Evolutionary conservation across 2,329 filamentous ascomycete species (phyloP), one percentile per base, ranked within the genome.

Genomic region (Bipolaris cookei): DNA sequence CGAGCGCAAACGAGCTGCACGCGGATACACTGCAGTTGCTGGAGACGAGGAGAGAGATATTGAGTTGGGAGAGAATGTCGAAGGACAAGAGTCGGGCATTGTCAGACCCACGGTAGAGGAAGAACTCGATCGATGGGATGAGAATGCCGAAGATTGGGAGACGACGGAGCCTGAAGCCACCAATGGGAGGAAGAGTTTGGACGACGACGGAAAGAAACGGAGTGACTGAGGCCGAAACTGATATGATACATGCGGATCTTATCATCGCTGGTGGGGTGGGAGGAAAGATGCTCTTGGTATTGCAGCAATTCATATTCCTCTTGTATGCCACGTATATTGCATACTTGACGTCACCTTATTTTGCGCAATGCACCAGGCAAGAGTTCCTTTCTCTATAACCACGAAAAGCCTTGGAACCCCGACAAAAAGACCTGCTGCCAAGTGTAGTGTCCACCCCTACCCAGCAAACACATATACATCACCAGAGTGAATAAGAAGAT

Each of bases 91-190:
- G 75, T 86, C 84, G 28, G 88, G 88, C 16, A 79, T 91, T n/a
- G 80, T 71, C 3, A 65, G 72, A 13, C 70, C 70, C 6, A 76
- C 74, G 1, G 75, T 96, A 18, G 92, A 96, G 66, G 86, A 94
- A 57, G 91, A 96, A 78, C 84, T 97, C 6, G 93, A 97, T 72
- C 92, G 94, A 65, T 97, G 93, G 92, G 92, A 97, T 71, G 93
- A 97, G 79, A 95, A 97, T 76, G 84, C 81, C 1, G 85, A 86
- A 57, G 85, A 88, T 66, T 89, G 86, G 87, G 86, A 89, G 49
- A 83, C 85, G 2, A 86, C 86, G 28, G 86, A 79, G 39, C 73
- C 70, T 5, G 72, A 68, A 37, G 59, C 62, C 13, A 49, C 66
- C 6, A 76, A 70, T 49, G 70, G 69, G 18, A 71, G 69, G 39